These are phyloP conservation scores for Leccinum arenicola DNA, from an alignment of 768 basidiomycete genomes.

Conservation along the genomic window DNA sequence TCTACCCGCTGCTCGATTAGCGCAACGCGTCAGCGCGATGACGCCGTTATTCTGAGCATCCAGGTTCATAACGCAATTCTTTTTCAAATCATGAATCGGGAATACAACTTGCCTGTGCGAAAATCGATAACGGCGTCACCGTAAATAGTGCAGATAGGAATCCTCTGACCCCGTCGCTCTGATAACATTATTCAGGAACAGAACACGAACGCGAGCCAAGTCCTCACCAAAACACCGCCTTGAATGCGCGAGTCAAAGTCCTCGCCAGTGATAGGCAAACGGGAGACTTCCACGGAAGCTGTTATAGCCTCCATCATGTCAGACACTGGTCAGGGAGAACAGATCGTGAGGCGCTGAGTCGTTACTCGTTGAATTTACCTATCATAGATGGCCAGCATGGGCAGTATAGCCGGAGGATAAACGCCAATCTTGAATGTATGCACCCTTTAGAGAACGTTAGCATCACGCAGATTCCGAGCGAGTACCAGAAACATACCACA, in stretches of 20 bases:
- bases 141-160: no score
- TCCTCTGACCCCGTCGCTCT: no score
- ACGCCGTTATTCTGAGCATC: no score
- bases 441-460: slow-evolving; percentile 44
- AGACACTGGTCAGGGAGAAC: slow-evolving; percentile 45
- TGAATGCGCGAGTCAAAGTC: slow-evolving; percentile 83
- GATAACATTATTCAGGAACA: background rate
- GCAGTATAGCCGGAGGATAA: slow-evolving; percentile 67
- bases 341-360: background rate
- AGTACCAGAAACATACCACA: slow-evolving; percentile 46
- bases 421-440: slow-evolving; percentile 74
- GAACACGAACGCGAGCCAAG: background rate
- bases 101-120: no score
- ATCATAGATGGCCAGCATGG: slow-evolving; percentile 62
- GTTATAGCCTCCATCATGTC: slow-evolving; percentile 82
- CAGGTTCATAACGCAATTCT: no score
- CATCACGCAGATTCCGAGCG: background rate
- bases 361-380: slow-evolving; percentile 24
- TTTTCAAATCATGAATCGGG: no score
- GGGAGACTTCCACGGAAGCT: slow-evolving; percentile 79
- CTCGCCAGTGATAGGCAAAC: slow-evolving; percentile 65
- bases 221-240: slow-evolving; percentile 67
- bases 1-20: no score
- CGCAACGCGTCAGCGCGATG: no score
- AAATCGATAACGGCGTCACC: no score